Base-by-base conservation (phyloP, 768 basidiomycete species). In the Mrakia gelida region DNA sequence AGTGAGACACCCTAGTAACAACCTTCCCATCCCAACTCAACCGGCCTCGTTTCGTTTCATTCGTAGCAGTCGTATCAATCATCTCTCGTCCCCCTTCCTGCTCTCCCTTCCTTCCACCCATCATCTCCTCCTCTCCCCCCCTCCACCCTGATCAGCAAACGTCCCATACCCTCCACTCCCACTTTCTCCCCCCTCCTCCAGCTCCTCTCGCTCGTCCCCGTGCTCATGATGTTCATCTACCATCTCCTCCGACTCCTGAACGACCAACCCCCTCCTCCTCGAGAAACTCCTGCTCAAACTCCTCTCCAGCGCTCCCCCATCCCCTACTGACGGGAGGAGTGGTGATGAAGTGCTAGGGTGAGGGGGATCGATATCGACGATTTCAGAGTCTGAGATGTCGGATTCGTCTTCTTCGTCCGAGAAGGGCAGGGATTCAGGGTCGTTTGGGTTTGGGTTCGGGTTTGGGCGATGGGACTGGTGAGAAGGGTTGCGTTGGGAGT, bases 351-450 rank as follows among this genome's bases (percentile, higher is more conserved):
- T 3, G 15, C 5, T 1, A 52, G 49, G 49, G 49, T 5, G 18
- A 2, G 49, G 21, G 7, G 15, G 9, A 21, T 52, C 28, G 71
- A 72, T 72, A 18, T 72, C 71, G 45, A 72, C 32, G 71, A 72
- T 72, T 45, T 72, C 71, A 11, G n/a, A 28, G 32, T 72, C 71
- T 3, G 71, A 72, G 32, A 72, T 72, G 49, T 72, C 71, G 11
- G 71, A 72, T 18, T 49, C 71, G 63, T 32, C 63, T 7, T 65
- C 63, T 18, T 30, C 28, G 15, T 67, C 32, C 11, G 45, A 45
- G 45, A 15, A 45, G 11, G 45, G 45, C 5, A 45, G 15, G 11
- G 45, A 10, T 21, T 72, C 71, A 13, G 23, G 15, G 13, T 52
- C 71, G n/a, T 72, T n/a, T 16, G 71, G n/a, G 28, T 72, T 26